phyloP scores from a whole-genome alignment of 179 eudicot species.

The Beta macrorhiza region DNA sequence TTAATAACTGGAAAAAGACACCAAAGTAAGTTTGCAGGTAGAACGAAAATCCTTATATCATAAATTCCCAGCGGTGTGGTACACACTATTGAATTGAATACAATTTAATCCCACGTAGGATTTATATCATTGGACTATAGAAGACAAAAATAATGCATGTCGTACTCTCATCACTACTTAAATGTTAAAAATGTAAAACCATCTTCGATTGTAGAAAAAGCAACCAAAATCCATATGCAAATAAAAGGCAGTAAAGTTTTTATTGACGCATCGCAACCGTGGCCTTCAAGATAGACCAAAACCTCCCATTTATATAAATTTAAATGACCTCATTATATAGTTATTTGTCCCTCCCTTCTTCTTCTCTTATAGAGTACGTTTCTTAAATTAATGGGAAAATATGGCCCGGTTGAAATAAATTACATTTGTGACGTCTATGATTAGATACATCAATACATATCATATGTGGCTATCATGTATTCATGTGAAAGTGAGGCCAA shows the following conservation, averaged over 20 bases:
- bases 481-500: neutral
- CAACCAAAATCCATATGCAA: too few relatives aligned
- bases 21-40: too few relatives aligned
- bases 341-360: conserved; percentile 7
- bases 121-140: neutral
- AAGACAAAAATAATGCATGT: neutral
- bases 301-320: neutral
- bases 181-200: neutral
- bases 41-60: too few relatives aligned
- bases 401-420: neutral
- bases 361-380: conserved; percentile 18
- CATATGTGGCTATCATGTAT: neutral
- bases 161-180: too few relatives aligned
- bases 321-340: conserved; percentile 8
- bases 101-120: too few relatives aligned
- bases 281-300: neutral
- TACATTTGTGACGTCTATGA: conserved; percentile 13
- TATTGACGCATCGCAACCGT: too few relatives aligned
- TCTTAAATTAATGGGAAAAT: conserved; percentile 12
- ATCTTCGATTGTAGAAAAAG: neutral
- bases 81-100: too few relatives aligned
- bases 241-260: too few relatives aligned
- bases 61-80: too few relatives aligned
- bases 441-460: neutral
- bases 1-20: too few relatives aligned